phyloP scores from a whole-genome alignment of 1,284 basidiomycete species.

The Thecaphora thlaspeos region DNA sequence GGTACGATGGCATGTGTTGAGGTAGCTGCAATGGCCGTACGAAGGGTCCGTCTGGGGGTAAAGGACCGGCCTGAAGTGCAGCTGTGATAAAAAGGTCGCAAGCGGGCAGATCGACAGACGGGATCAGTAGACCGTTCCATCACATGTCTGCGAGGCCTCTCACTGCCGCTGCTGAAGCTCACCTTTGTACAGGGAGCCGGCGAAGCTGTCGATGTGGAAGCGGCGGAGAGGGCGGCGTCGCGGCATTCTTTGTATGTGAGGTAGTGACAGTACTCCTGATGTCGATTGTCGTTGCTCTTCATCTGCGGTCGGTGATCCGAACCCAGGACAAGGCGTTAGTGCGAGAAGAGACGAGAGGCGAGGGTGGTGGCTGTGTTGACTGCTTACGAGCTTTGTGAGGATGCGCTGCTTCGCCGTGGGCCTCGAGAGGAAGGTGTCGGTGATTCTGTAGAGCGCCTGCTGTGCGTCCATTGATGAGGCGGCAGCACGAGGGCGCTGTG shows the following conservation, averaged over 20 bases:
- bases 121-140: too few species aligned
- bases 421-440: conserved; percentile 29
- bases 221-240: background rate
- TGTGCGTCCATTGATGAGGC: background rate
- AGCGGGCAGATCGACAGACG: too few species aligned
- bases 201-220: background rate
- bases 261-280: conserved; percentile 42
- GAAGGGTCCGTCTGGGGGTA: conserved; percentile 48
- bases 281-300: conserved; percentile 40
- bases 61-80: conserved; percentile 47
- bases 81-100: too few species aligned
- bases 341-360: too few species aligned
- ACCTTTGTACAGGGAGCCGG: too few species aligned
- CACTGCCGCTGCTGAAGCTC: background rate
- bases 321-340: too few species aligned
- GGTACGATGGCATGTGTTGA: conserved; percentile 49
- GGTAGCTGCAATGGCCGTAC: conserved; percentile 54
- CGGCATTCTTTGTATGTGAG: conserved; percentile 47
- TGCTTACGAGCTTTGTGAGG: conserved; percentile 28
- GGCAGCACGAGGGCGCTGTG: background rate
- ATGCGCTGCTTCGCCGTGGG: conserved; percentile 51
- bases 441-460: conserved; percentile 24
- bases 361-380: too few species aligned
- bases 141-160: background rate
- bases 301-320: too few species aligned